Percentiles rank a stretch among this genome's conserved stretches.
These are phyloP conservation scores for Xylaria sp. DNA, from an alignment of 2,329 filamentous ascomycete species.

Conservation along the genomic window DNA sequence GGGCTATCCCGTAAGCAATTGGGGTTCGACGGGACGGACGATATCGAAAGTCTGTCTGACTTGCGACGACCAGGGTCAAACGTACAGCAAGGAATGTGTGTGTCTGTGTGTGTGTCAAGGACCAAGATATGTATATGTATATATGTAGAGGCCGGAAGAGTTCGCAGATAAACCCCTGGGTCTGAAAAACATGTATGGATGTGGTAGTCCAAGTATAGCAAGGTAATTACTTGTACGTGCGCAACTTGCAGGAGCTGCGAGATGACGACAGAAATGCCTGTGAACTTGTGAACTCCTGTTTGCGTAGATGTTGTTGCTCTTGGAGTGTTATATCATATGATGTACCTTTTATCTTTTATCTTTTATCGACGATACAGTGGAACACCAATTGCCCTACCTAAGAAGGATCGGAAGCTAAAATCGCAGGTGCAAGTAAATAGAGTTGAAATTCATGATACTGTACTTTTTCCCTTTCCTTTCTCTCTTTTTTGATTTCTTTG, in stretches of 20 bases:
- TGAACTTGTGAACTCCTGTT: neutral
- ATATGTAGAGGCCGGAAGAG: neutral
- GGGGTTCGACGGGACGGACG: neutral
- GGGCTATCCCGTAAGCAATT: neutral
- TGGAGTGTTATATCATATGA: too few species aligned
- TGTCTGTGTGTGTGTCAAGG: neutral
- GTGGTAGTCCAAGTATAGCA: too few species aligned
- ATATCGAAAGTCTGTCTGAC: neutral
- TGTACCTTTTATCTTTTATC: too few species aligned
- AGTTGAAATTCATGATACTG: slow-evolving; percentile 23
- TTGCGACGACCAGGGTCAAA: neutral
- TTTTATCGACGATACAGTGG: neutral
- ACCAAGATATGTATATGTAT: neutral
- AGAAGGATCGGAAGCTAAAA: neutral
- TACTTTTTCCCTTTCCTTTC: neutral
- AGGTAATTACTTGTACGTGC: too few species aligned
- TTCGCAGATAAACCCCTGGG: neutral
- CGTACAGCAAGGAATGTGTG: neutral
- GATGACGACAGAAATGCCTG: neutral
- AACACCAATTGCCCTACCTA: neutral
- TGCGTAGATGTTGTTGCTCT: neutral
- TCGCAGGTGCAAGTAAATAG: neutral
- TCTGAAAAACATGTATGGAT: neutral
- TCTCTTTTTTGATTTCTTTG: neutral
- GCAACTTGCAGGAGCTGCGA: slow-evolving; percentile 10